phyloP scores from a whole-genome alignment of 2,329 filamentous ascomycete species.

The Claviceps citrina region DNA sequence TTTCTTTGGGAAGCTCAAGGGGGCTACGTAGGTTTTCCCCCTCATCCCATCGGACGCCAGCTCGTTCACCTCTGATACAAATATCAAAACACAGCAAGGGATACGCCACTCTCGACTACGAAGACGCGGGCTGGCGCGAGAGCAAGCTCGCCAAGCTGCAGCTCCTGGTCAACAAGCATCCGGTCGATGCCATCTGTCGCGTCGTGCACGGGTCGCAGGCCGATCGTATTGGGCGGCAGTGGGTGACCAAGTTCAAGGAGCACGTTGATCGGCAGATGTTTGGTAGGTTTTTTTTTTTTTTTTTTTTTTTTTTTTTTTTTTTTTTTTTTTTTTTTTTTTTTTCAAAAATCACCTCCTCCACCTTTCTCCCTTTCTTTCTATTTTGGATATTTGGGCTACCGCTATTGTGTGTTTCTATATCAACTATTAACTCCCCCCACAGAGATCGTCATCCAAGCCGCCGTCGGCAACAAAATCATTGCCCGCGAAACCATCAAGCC shows the following conservation, averaged over 20 bases:
- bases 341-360: too few relatives aligned
- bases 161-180: conserved; percentile 79
- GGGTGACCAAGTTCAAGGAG: conserved; percentile 94
- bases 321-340: too few relatives aligned
- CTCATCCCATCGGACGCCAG: neutral
- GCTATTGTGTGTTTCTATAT: too few relatives aligned
- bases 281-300: conserved; percentile 19
- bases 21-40: conserved; percentile 41
- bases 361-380: too few relatives aligned
- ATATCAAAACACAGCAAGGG: too few relatives aligned
- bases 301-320: neutral
- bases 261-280: conserved; percentile 96
- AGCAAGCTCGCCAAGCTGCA: conserved; percentile 79
- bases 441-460: conserved; percentile 89
- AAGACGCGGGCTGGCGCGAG: conserved; percentile 76
- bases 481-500: conserved; percentile 92
- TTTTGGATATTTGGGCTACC: too few relatives aligned
- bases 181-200: conserved; percentile 87
- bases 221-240: conserved; percentile 64
- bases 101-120: conserved; percentile 91
- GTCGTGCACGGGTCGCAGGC: conserved; percentile 74
- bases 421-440: neutral
- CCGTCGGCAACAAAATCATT: conserved; percentile 65
- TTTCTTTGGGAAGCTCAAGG: conserved; percentile 92
- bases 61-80: neutral